phyloP scores from a whole-genome alignment of 2,329 filamentous ascomycete species.

The Cladosporium colombiae region DNA sequence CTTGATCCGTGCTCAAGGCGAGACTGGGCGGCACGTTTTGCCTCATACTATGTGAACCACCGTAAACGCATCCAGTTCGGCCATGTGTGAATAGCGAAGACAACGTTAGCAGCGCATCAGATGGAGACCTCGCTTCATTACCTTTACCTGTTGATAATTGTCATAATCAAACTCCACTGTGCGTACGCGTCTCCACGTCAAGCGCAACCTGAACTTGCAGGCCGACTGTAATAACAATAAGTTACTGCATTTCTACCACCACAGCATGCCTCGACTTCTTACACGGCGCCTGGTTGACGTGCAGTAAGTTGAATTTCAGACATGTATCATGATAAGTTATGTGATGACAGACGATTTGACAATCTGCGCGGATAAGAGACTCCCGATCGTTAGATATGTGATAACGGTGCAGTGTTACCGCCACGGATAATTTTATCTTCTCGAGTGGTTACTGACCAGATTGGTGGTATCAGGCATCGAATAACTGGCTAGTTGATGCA shows the following conservation, averaged over 20 bases:
- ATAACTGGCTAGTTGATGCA: background rate
- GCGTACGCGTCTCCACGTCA: background rate
- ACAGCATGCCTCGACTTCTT: background rate
- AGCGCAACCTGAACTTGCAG: background rate
- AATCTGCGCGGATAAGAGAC: background rate
- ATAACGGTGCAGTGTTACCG: background rate
- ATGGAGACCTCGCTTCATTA: background rate
- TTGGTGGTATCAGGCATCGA: background rate
- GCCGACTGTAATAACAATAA: background rate
- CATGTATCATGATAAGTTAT: background rate
- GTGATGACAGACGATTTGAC: background rate
- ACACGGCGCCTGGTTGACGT: background rate
- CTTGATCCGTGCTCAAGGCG: slow-evolving; percentile 1
- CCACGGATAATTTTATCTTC: background rate
- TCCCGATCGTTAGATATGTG: background rate
- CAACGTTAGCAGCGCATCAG: background rate
- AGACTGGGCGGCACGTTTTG: background rate
- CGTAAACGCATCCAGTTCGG: background rate
- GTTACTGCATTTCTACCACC: background rate
- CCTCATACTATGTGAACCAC: background rate
- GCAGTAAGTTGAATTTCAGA: background rate
- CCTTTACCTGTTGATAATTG: background rate
- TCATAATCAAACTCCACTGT: background rate
- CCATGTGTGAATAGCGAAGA: background rate
- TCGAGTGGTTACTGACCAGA: background rate